Conservation (phyloP, 768 basidiomycete species). For the Podaxis sp. region DNA sequence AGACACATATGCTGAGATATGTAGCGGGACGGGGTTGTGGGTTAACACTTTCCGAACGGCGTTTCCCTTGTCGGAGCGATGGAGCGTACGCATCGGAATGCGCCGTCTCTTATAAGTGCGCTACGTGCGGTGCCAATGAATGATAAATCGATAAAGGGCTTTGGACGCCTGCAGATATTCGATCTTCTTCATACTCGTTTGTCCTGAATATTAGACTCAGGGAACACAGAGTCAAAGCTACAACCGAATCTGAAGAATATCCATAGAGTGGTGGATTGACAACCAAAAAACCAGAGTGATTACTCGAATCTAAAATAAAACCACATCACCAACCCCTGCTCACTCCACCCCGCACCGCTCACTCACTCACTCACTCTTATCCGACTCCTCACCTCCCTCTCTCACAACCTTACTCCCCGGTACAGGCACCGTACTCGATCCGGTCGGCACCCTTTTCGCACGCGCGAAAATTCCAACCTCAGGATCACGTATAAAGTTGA, state of each 20-base stretch:
- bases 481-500: conserved; percentile 90
- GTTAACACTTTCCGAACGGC: too few species aligned
- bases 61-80: too few species aligned
- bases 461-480: conserved; percentile 89
- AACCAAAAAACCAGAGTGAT: not conserved
- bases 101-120: too few species aligned
- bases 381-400: conserved; percentile 20
- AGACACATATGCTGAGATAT: too few species aligned
- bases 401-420: not conserved
- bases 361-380: conserved; percentile 26
- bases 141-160: too few species aligned
- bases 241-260: too few species aligned
- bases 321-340: not conserved
- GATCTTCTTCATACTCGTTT: too few species aligned
- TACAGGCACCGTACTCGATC: not conserved
- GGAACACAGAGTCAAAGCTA: not conserved
- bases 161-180: too few species aligned
- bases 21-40: too few species aligned
- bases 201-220: too few species aligned
- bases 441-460: conserved; percentile 63
- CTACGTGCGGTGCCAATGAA: too few species aligned
- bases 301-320: not conserved
- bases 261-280: not conserved
- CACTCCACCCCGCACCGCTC: not conserved
- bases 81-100: too few species aligned